Evolutionary conservation across 208 protist genomes (phyloP).

Genomic region (Vickermania spadyakhi): DNA sequence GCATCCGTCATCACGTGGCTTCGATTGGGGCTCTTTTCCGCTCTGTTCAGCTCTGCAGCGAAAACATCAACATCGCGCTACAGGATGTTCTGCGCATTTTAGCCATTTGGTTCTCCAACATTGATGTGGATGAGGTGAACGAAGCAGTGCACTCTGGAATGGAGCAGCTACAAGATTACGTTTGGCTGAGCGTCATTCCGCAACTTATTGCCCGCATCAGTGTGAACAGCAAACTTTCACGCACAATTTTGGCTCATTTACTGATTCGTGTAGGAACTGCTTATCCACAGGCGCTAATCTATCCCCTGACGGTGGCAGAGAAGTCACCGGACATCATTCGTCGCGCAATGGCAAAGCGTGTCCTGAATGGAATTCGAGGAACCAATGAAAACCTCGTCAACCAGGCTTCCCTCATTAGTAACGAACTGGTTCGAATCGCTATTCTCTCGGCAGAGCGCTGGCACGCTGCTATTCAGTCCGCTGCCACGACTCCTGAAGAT

Average conservation of each 20-base stretch:
- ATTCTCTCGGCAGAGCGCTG: conserved; percentile 96
- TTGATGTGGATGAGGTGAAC: conserved; percentile 54
- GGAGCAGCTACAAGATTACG: conserved; percentile 88
- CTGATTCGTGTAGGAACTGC: conserved; percentile 91
- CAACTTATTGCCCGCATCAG: conserved; percentile 99
- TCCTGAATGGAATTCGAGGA: conserved; percentile 69
- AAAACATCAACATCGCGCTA: conserved; percentile 60
- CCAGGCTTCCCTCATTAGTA: conserved; percentile 95
- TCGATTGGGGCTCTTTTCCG: conserved; percentile 74
- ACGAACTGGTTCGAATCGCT: conserved; percentile 98
- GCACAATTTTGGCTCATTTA: conserved; percentile 91
- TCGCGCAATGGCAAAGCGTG: conserved; percentile 64
- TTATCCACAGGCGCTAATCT: conserved; percentile 99
- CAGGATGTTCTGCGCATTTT: conserved; percentile 99
- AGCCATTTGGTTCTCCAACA: conserved; percentile 97
- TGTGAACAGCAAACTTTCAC: conserved; percentile 76
- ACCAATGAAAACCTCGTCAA: conserved; percentile 77
- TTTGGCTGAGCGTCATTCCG: conserved; percentile 99
- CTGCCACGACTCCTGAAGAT: conserved; percentile 92
- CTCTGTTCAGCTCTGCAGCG: conserved; percentile 64
- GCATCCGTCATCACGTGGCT: conserved; percentile 51
- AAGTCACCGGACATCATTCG: conserved; percentile 76
- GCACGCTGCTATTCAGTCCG: conserved; percentile 94
- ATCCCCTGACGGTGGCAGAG: conserved; percentile 97
- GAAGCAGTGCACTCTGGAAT: conserved; percentile 89